Base-by-base conservation (phyloP, 75 land plant species). In the Azolla pinnata region DNA sequence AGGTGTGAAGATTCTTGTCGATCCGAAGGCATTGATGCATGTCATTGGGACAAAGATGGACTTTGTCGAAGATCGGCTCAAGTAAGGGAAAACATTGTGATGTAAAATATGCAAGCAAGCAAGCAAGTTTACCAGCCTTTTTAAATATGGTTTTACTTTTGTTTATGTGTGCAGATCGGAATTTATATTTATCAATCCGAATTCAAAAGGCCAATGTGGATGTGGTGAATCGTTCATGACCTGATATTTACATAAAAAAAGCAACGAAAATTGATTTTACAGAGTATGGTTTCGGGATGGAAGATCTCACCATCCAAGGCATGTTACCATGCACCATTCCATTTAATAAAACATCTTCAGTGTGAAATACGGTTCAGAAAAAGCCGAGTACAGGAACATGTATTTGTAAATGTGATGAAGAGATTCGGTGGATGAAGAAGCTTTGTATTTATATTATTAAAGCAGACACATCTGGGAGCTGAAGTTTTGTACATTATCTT, bases 31-130 rank as follows among this genome's bases (percentile, higher is more conserved):
- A n/a, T 73, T 90, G 7, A 87, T 90, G 97, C 92, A 90, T 70
- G 85, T 90, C 1, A 73, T 90, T 54, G 97, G 97, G 23, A 90
- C 97, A 17, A 84, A 90, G 73, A 90, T 90, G 97, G 97, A 90
- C 57, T 90, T 81, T 68, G 75, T 87, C 5, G 93, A 87, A 68
- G 93, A 87, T 60, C 70, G 80, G 19, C 77, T 90, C 40, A 87
- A 73, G 97, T 87, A 61, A 66, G 47, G 5, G 14, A 44, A 21
- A 32, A 17, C n/a, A 7, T 44, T 44, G 4, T 8, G n/a, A 48
- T 19, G 19, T 21, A 60, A 14, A 26, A 12, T 33, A 26, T 18
- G n/a, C n/a, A n/a, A n/a, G n/a, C n/a, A n/a, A n/a, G n/a, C n/a
- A n/a, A n/a, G n/a, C n/a, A 32, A 18, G 19, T 33, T 16, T 54